Conservation (phyloP, 441 rosid genomes). For the Arabidopsis hybrid region DNA sequence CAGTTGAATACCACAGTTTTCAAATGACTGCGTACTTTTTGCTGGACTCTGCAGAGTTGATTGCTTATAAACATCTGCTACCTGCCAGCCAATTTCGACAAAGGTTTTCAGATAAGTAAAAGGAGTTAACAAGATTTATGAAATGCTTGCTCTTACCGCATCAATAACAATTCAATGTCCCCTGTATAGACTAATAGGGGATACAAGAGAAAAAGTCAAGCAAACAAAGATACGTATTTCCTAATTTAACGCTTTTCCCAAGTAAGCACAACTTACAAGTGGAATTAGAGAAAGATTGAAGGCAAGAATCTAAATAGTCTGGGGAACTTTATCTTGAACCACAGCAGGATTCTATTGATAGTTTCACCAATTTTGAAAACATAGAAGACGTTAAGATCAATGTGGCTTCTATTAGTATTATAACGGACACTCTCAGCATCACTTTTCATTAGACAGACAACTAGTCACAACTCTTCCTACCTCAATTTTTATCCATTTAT, state of each 20-base stretch:
- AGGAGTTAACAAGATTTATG: conserved; percentile 9
- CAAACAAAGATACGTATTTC: conserved; percentile 18
- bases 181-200: conserved; percentile 15
- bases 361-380: conserved; percentile 6
- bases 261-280: conserved; percentile 23
- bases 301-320: conserved; percentile 10
- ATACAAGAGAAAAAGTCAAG: conserved; percentile 9
- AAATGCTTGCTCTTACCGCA: conserved; percentile 13
- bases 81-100: conserved; percentile 55
- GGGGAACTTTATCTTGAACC: conserved; percentile 5
- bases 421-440: conserved; percentile 27
- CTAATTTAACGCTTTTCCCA: conserved; percentile 20
- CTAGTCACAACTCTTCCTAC: conserved; percentile 28
- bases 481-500: conserved; percentile 19
- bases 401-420: conserved; percentile 1
- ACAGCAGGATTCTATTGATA: conserved; percentile 17
- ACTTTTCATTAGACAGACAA: conserved; percentile 32
- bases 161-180: conserved; percentile 1
- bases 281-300: conserved; percentile 22
- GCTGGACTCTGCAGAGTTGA: conserved; percentile 87
- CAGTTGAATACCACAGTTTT: conserved; percentile 80
- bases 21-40: conserved; percentile 72
- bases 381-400: conserved; percentile 15
- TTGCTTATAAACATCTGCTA: conserved; percentile 91
- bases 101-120: conserved; percentile 11